phyloP scores from a whole-genome alignment of 2,329 filamentous ascomycete species.

The Colletotrichum sp. region DNA sequence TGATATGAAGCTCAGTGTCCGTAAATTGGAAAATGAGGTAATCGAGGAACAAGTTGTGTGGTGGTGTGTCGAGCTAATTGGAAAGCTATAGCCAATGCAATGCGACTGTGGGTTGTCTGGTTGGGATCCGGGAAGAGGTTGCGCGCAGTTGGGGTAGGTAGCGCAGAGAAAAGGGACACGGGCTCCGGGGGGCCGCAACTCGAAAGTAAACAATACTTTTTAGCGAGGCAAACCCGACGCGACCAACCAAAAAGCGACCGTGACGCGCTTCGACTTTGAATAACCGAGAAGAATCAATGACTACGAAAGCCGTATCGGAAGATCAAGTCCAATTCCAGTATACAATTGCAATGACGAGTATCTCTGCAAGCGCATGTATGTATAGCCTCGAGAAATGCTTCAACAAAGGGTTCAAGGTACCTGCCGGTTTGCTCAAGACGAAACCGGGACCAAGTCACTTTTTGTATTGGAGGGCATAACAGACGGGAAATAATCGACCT shows the following conservation, averaged over 20 bases:
- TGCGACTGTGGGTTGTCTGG: background rate
- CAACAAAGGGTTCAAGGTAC: slow-evolving; percentile 3
- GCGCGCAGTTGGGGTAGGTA: background rate
- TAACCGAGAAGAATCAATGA: background rate
- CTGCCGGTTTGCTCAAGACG: background rate
- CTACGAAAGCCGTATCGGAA: background rate
- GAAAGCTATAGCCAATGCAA: slow-evolving; percentile 4
- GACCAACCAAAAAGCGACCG: background rate
- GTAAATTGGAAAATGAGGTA: background rate
- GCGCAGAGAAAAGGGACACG: background rate
- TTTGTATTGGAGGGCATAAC: background rate
- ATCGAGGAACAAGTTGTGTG: background rate
- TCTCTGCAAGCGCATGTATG: background rate
- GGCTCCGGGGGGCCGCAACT: background rate
- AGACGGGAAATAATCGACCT: background rate
- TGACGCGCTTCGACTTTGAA: background rate
- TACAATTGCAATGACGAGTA: background rate
- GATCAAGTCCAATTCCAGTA: background rate
- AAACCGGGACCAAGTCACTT: background rate
- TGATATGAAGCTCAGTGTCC: background rate
- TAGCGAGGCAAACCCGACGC: background rate
- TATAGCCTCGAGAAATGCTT: background rate
- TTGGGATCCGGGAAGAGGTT: background rate
- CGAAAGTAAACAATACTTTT: background rate
- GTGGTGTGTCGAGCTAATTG: background rate